Evolutionary conservation across 2,329 filamentous ascomycete species (phyloP), one percentile per base, ranked within the genome.

Genomic region (Aspergillus candidus): DNA sequence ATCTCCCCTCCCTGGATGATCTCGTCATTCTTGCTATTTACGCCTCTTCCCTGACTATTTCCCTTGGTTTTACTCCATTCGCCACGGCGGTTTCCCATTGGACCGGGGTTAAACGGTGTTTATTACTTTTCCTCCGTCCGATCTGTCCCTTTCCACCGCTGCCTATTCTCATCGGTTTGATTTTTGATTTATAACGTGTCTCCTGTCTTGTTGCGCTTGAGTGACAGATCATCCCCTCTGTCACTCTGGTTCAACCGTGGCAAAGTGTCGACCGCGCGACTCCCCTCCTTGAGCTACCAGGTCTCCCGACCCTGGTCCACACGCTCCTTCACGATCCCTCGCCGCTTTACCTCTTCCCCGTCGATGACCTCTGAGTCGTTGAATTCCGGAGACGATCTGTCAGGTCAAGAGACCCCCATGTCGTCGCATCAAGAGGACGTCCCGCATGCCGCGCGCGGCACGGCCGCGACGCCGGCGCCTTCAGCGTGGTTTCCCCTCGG

Each of bases 401-500:
- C 47, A n/a, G 48, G 50, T 18, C 56, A 53, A 32, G 54, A 51
- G n/a, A 44, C 17, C n/a, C 45, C 60, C 7, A 40, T 43, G 38
- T 38, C 51, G 29, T 47, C 55, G 11, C 31, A 36, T 13, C 51
- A 46, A 36, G 48, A 57, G 27, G 48, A 48, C 10, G 55, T 52
- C 14, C 60, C 64, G n/a, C 56, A 65, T 51, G 58, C 63, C n/a
- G 54, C 55, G 27, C 55, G 62, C 42, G 62, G 57, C 42, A 60
- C 55, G 36, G 54, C 53, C 32, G 62, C 50, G 15, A 57, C 58
- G 12, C 58, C 57, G 1, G 56, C 67, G 11, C 57, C 58, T 40
- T 56, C 61, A 22, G 57, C 69, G 30, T 83, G 78, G 66, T 97
- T 98, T 54, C 90, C 93, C 2, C 71, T 97, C 15, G 84, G 89